Conservation (phyloP, 495 filamentous ascomycete species). For the Annulohypoxylon moriforme region DNA sequence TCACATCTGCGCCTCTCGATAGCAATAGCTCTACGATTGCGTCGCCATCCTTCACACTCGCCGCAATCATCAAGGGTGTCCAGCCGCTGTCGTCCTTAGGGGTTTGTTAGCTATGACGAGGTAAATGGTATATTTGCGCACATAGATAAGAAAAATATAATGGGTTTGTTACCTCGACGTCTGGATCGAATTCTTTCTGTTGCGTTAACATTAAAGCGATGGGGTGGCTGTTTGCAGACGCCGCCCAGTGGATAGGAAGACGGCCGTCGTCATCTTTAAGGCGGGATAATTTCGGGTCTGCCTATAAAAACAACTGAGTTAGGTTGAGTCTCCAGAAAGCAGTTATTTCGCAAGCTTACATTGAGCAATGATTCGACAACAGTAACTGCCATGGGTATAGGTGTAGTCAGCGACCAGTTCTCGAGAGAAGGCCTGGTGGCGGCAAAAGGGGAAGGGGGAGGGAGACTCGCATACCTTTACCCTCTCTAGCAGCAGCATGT, state of each 20-base stretch:
- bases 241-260: slow-evolving; percentile 94
- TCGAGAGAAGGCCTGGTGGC: slow-evolving; percentile 20
- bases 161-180: slow-evolving; percentile 71
- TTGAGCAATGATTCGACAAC: slow-evolving; percentile 81
- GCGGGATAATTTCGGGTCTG: slow-evolving; percentile 80
- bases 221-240: slow-evolving; percentile 80
- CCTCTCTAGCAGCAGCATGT: slow-evolving; percentile 89
- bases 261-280: slow-evolving; percentile 88
- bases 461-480: slow-evolving; percentile 68
- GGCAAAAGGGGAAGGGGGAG: slow-evolving; percentile 9
- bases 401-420: slow-evolving; percentile 28
- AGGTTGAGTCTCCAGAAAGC: neutral
- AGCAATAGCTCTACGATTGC: slow-evolving; percentile 79
- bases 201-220: slow-evolving; percentile 78
- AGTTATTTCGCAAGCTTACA: slow-evolving; percentile 58
- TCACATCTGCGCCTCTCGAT: slow-evolving; percentile 83
- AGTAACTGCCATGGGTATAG: slow-evolving; percentile 57
- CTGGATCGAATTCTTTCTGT: slow-evolving; percentile 82
- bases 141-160: neutral
- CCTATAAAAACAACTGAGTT: slow-evolving; percentile 58
- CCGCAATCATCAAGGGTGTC: slow-evolving; percentile 95
- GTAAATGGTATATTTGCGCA: neutral
- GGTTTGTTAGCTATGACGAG: slow-evolving; percentile 2
- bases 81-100: slow-evolving; percentile 85
- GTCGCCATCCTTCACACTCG: slow-evolving; percentile 78